Evolutionary conservation across 2,329 filamentous ascomycete genomes (phyloP), one percentile per base, ranked within the genome.

Genomic region (Trichoderma arundinaceum): DNA sequence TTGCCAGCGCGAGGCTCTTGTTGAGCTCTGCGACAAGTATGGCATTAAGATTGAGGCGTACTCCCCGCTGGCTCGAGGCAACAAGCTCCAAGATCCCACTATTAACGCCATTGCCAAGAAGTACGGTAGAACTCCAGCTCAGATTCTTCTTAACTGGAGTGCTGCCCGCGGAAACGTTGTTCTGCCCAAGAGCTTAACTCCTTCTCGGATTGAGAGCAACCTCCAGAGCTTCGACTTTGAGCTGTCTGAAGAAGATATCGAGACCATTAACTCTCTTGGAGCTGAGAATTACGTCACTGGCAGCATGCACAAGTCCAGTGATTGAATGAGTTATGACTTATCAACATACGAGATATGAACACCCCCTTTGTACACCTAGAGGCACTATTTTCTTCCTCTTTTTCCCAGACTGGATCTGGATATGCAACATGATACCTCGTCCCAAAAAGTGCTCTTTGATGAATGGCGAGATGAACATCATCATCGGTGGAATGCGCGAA

Each of bases 141-240:
- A 95, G 78, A 78, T 96, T 60, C 79, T 95, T 74, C 83, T 96
- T 62, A 85, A 91, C 69, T 95, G 92, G 92, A 90, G 87, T 68
- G 78, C 93, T 68, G 90, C 94, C 75, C 86, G 92, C 72, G 88
- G 88, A 59, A 90, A 88, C 73, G 86, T 92, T 51, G 87, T 90
- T 7, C 79, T 94, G 68, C 91, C 91, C 17, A 94, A 95, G 83
- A 92, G 90, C 76, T 80, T 86, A 66, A 86, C 81, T 66, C 81
- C 83, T 72, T 82, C 84, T 60, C 83, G 91, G 62, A 90, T 93
- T 62, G 73, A 84, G 49, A 85, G 87, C 75, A 94, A 94, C 76
- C 85, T 83, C 6, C 75, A 87, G 52, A 82, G 92, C 58, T 86
- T 84, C 7, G 80, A 82, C 7, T 90, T 92, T 69, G 80, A 83